Evolutionary conservation across 2,329 filamentous ascomycete genomes (phyloP).

Genomic region (Microdochium bolleyi): DNA sequence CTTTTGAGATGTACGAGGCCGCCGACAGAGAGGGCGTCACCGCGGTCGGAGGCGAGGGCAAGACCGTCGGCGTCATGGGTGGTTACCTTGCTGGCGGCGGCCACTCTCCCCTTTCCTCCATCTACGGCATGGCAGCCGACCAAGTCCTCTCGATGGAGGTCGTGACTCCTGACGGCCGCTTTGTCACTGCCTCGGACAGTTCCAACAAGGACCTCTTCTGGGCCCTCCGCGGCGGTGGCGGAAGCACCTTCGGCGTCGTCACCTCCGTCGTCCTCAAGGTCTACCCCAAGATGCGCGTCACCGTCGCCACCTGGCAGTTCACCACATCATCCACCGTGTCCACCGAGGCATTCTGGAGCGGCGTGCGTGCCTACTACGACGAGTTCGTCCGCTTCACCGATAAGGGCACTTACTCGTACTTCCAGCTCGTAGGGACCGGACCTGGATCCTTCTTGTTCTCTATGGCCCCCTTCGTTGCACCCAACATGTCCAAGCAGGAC

Average conservation of each 20-base stretch:
- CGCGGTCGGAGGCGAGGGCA: conserved; percentile 46
- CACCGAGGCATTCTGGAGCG: conserved; percentile 18
- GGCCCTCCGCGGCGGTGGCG: conserved; percentile 37
- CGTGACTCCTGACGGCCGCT: conserved; percentile 33
- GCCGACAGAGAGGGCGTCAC: conserved; percentile 35
- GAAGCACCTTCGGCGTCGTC: conserved; percentile 35
- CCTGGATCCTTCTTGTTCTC: conserved; percentile 14
- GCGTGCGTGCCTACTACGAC: conserved; percentile 20
- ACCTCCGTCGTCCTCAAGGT: conserved; percentile 26
- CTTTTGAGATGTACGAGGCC: conserved; percentile 41
- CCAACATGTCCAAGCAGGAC: conserved; percentile 20
- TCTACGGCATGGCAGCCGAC: conserved; percentile 43
- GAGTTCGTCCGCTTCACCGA: conserved; percentile 20
- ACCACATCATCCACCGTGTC: conserved; percentile 22
- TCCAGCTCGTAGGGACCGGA: background rate
- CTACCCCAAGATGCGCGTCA: conserved; percentile 22
- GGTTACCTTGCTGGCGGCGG: conserved; percentile 42
- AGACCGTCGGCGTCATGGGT: conserved; percentile 42
- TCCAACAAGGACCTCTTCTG: conserved; percentile 40
- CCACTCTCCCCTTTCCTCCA: conserved; percentile 41
- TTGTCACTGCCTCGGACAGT: conserved; percentile 29
- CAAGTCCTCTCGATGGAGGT: conserved; percentile 42
- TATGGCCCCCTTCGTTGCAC: conserved; percentile 26
- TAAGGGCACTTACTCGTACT: conserved; percentile 18
- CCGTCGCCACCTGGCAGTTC: conserved; percentile 18